Evolutionary conservation across 257 asterid species (phyloP).

Genomic region (Nemophila menziesii): DNA sequence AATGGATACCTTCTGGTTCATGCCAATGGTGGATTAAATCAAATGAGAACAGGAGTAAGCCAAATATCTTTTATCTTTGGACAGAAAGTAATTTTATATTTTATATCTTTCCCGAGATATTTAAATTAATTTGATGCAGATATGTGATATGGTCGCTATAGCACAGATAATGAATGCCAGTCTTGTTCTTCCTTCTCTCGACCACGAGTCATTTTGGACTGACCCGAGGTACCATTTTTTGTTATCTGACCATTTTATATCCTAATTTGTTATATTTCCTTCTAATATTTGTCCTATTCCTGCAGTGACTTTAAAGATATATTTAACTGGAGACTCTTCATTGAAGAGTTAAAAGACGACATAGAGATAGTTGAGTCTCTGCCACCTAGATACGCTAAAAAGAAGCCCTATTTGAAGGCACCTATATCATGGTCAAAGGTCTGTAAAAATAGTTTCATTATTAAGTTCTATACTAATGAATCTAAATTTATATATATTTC

Average conservation of each 20-base stretch:
- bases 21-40: constrained; percentile 94
- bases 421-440: constrained; percentile 98
- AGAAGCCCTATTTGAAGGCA: constrained; percentile 37
- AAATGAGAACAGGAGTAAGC: constrained; percentile 95
- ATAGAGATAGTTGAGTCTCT: constrained; percentile 60
- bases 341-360: constrained; percentile 42
- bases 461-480: neutral
- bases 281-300: constrained; percentile 3
- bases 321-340: constrained; percentile 73
- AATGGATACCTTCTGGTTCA: constrained; percentile 73
- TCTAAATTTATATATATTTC: neutral
- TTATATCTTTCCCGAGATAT: constrained; percentile 7
- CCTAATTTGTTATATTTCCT: neutral
- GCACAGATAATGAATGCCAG: constrained; percentile 94
- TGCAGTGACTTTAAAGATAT: constrained; percentile 77
- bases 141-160: constrained; percentile 96
- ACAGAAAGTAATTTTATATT: constrained; percentile 4
- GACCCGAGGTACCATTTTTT: constrained; percentile 59
- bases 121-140: constrained; percentile 25
- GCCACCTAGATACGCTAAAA: constrained; percentile 37
- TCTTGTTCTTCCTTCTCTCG: constrained; percentile 90
- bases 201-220: constrained; percentile 86
- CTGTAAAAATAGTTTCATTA: neutral
- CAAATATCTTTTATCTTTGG: neutral
- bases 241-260: neutral